Evolutionary conservation across 352 stramenopile species (phyloP).

Genomic region (Pythium rhizo-oryzae): DNA sequence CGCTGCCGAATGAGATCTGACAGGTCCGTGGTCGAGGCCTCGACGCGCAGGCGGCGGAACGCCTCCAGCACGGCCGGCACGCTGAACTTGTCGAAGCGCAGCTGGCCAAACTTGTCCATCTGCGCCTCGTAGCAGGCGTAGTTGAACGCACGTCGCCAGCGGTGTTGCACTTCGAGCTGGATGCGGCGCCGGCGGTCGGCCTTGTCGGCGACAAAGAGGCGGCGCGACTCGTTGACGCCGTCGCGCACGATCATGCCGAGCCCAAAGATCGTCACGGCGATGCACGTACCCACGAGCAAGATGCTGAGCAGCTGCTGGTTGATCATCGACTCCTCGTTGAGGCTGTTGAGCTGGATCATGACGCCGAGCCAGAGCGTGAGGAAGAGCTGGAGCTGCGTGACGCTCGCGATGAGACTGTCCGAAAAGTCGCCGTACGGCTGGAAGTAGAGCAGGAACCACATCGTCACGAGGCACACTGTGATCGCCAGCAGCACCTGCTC

Average conservation of each 20-base stretch:
- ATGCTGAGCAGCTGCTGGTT: slow-evolving; percentile 61
- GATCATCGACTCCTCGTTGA: slow-evolving; percentile 67
- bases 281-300: slow-evolving; percentile 65
- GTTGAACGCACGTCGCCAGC: slow-evolving; percentile 62
- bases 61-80: slow-evolving; percentile 57
- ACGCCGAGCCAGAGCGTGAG: slow-evolving; percentile 79
- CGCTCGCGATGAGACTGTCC: slow-evolving; percentile 72
- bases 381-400: slow-evolving; percentile 80
- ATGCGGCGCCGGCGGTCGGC: slow-evolving; percentile 46
- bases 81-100: slow-evolving; percentile 53
- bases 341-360: slow-evolving; percentile 72
- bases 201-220: slow-evolving; percentile 43
- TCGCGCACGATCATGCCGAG: slow-evolving; percentile 65
- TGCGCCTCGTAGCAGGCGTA: slow-evolving; percentile 59
- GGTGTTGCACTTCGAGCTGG: slow-evolving; percentile 36
- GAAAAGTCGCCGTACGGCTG: slow-evolving; percentile 74
- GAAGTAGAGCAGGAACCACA: slow-evolving; percentile 82
- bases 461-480: slow-evolving; percentile 66
- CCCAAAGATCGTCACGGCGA: slow-evolving; percentile 64
- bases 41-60: slow-evolving; percentile 38
- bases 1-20: slow-evolving; percentile 11
- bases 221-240: slow-evolving; percentile 46
- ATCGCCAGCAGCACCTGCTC: slow-evolving; percentile 71
- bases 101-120: slow-evolving; percentile 35
- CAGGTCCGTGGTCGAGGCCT: slow-evolving; percentile 13